Evolutionary conservation across 2,329 filamentous ascomycete genomes (phyloP).

Genomic region (Lojkania enalia): DNA sequence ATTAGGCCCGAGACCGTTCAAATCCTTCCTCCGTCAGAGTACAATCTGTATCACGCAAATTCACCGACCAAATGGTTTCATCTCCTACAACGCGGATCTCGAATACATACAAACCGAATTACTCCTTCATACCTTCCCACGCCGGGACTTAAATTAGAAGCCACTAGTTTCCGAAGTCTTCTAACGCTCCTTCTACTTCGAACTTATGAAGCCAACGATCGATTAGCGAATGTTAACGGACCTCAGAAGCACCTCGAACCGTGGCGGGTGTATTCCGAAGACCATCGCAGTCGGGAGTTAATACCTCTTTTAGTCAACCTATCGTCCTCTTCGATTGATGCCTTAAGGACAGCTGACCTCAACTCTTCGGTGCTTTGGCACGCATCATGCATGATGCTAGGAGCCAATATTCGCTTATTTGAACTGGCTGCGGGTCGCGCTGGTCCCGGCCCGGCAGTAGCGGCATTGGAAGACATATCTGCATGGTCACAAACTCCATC

Average conservation of each 20-base stretch:
- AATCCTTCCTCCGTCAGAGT: slow-evolving; percentile 51
- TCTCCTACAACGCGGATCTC: slow-evolving; percentile 32
- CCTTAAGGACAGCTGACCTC: slow-evolving; percentile 50
- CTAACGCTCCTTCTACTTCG: slow-evolving; percentile 38
- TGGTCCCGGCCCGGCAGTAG: slow-evolving; percentile 51
- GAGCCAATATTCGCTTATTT: slow-evolving; percentile 57
- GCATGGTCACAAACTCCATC: slow-evolving; percentile 56
- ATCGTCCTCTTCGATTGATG: slow-evolving; percentile 47
- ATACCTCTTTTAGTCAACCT: slow-evolving; percentile 43
- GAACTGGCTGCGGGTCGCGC: slow-evolving; percentile 56
- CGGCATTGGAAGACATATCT: slow-evolving; percentile 55
- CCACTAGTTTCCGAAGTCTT: slow-evolving; percentile 33
- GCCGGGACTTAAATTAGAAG: slow-evolving; percentile 36
- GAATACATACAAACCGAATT: slow-evolving; percentile 37
- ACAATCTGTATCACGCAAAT: slow-evolving; percentile 51
- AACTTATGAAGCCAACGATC: slow-evolving; percentile 40
- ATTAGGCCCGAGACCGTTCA: slow-evolving; percentile 52
- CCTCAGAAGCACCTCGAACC: slow-evolving; percentile 37
- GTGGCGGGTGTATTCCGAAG: slow-evolving; percentile 52
- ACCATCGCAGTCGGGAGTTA: slow-evolving; percentile 49
- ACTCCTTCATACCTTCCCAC: slow-evolving; percentile 39
- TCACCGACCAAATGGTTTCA: slow-evolving; percentile 38
- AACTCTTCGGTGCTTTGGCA: slow-evolving; percentile 59
- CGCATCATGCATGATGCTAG: slow-evolving; percentile 56
- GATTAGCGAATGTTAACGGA: slow-evolving; percentile 30